Percentiles rank a stretch among this genome's conserved stretches.
Conservation (phyloP, 106 monocot species). For the Apostasia shenzhenica region DNA sequence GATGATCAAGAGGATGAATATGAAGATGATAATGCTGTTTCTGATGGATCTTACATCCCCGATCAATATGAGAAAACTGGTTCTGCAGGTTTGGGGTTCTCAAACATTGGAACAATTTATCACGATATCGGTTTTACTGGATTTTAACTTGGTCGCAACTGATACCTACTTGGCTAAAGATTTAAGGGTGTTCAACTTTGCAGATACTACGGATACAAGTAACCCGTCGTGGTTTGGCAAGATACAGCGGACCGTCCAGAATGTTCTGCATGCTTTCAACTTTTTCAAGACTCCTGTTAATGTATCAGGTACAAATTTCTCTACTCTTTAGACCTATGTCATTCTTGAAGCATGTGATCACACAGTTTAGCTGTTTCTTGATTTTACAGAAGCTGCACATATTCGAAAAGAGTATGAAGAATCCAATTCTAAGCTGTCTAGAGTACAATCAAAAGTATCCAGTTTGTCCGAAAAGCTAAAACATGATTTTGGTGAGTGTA, state of each 20-base stretch:
- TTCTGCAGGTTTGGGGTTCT: constrained; percentile 42
- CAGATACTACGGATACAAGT: constrained; percentile 39
- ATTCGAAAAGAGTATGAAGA: constrained; percentile 89
- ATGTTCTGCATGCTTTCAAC: constrained; percentile 65
- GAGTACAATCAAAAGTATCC: constrained; percentile 78
- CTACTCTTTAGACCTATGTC: constrained; percentile 4
- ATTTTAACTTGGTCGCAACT: background rate
- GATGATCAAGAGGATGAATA: constrained; percentile 41
- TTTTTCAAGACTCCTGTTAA: constrained; percentile 89
- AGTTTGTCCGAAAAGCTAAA: constrained; percentile 68
- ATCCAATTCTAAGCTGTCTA: constrained; percentile 82
- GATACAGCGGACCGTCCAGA: constrained; percentile 68
- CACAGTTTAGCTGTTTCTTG: background rate
- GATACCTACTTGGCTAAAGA: no score
- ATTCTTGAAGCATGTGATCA: constrained; percentile 1
- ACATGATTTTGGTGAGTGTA: constrained; percentile 79
- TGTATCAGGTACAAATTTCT: constrained; percentile 55
- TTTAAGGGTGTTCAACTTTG: constrained; percentile 1
- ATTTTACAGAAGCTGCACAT: constrained; percentile 58
- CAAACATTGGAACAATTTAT: background rate
- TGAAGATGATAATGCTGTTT: constrained; percentile 36
- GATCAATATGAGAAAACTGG: constrained; percentile 47
- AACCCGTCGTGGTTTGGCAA: constrained; percentile 65
- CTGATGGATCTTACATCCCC: constrained; percentile 25
- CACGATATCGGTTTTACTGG: background rate